Evolutionary conservation across 2,329 filamentous ascomycete genomes (phyloP).

Genomic region (Hypomyces rosellus): DNA sequence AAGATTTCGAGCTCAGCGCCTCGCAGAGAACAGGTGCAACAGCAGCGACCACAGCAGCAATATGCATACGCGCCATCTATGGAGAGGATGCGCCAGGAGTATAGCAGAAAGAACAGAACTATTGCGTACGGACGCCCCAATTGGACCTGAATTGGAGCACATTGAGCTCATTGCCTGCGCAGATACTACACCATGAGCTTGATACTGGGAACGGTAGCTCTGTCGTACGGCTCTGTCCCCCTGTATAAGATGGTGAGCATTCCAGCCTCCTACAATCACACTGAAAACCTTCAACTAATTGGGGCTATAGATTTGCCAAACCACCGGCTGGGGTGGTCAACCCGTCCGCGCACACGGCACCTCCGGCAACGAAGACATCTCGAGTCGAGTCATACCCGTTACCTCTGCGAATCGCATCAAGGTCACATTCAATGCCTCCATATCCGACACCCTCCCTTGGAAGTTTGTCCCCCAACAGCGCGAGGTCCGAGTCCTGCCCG

Average conservation of each 20-base stretch:
- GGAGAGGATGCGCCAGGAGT: conserved; percentile 58
- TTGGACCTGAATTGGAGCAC: conserved; percentile 4
- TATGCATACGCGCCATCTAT: conserved; percentile 37
- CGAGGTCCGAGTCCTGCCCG: conserved; percentile 89
- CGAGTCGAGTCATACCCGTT: conserved; percentile 73
- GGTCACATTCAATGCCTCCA: conserved; percentile 92
- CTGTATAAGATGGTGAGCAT: conserved; percentile 73
- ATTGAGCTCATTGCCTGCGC: conserved; percentile 14
- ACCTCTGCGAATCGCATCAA: conserved; percentile 76
- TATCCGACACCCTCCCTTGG: conserved; percentile 93
- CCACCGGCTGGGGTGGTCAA: conserved; percentile 87
- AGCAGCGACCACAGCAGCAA: conserved; percentile 22
- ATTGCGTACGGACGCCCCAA: conserved; percentile 31
- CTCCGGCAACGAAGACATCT: conserved; percentile 54
- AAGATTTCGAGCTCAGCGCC: conserved; percentile 25
- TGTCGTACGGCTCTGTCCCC: conserved; percentile 78
- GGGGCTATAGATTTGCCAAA: conserved; percentile 60
- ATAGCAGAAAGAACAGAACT: conserved; percentile 61
- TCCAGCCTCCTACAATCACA: no score
- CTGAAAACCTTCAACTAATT: conserved; percentile 7
- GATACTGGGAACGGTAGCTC: conserved; percentile 70
- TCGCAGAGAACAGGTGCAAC: conserved; percentile 17
- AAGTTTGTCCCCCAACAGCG: conserved; percentile 96
- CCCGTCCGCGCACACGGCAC: conserved; percentile 71
- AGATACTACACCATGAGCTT: conserved; percentile 72